These are phyloP conservation scores for Mercurialis annua DNA, from an alignment of 345 rosid genomes.

Conservation along the genomic window DNA sequence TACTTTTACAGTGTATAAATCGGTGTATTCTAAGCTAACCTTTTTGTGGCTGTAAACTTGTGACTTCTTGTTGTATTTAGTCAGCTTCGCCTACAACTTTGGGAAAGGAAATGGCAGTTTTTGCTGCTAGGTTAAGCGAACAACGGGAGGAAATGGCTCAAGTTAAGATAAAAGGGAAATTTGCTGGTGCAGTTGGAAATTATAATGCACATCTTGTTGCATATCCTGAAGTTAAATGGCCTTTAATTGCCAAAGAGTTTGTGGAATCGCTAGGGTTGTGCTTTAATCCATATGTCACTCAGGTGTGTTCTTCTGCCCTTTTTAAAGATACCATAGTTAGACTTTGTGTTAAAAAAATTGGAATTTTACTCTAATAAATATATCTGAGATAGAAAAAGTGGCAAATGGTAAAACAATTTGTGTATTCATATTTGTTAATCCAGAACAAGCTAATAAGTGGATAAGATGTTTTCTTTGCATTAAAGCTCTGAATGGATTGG, in stretches of 20 bases:
- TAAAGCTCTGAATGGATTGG: not conserved
- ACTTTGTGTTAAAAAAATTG: no score
- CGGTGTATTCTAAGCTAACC: no score
- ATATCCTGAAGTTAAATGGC: conserved; percentile 74
- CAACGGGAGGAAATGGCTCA: conserved; percentile 67
- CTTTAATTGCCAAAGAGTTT: conserved; percentile 70
- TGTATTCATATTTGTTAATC: no score
- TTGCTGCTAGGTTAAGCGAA: conserved; percentile 75
- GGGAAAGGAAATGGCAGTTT: conserved; percentile 96
- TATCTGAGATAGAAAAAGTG: no score
- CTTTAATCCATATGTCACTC: conserved; percentile 91
- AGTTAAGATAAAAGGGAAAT: conserved; percentile 80
- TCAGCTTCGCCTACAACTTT: conserved; percentile 93
- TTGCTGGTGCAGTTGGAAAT: conserved; percentile 97
- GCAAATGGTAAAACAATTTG: no score
- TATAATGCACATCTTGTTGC: conserved; percentile 92
- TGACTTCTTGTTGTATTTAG: conserved; percentile 33
- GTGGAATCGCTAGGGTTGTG: conserved; percentile 76
- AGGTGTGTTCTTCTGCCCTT: conserved; percentile 37
- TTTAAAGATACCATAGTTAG: not conserved
- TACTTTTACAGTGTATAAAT: not conserved
- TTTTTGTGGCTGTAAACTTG: no score
- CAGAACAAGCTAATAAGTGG: no score
- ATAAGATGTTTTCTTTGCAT: no score
- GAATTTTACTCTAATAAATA: not conserved